Conservation (phyloP, 129 eudicot genomes). For the Ambrosia artemisiifolia region DNA sequence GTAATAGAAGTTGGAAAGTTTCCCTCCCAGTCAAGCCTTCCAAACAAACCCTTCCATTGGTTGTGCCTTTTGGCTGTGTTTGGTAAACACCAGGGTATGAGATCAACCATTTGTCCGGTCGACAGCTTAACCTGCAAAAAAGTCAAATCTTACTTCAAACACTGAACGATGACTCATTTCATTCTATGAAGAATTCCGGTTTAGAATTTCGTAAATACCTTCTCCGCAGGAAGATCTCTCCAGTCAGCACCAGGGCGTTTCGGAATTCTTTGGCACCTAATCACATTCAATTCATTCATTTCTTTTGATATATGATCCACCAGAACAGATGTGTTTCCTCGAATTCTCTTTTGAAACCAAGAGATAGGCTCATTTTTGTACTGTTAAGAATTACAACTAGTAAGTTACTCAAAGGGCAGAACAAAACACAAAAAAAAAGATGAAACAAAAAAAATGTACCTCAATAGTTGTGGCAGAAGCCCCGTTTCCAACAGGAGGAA, state of each 20-base stretch:
- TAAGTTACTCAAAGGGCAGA: neutral
- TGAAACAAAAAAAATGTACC: conserved; percentile 25
- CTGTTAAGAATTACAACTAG: conserved; percentile 23
- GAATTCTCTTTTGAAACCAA: conserved; percentile 61
- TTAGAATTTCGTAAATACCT: conserved; percentile 30
- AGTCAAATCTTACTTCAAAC: neutral
- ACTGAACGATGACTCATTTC: neutral
- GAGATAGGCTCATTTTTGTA: conserved; percentile 55
- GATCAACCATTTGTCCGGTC: conserved; percentile 59
- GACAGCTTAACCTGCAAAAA: conserved; percentile 25
- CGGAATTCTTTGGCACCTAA: conserved; percentile 62
- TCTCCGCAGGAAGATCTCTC: conserved; percentile 67
- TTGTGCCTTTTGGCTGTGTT: conserved; percentile 79
- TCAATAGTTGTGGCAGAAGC: conserved; percentile 38
- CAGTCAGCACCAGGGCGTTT: conserved; percentile 78
- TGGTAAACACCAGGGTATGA: conserved; percentile 67
- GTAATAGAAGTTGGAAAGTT: conserved; percentile 76
- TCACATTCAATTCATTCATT: conserved; percentile 69
- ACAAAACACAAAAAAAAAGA: too few species aligned
- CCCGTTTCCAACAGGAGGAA: conserved; percentile 58
- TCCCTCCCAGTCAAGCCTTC: conserved; percentile 83
- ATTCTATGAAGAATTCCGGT: neutral
- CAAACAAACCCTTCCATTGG: conserved; percentile 75
- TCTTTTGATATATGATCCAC: conserved; percentile 72
- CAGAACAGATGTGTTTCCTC: conserved; percentile 38